Conservation (phyloP, 73 alveolate species). For the Tetrahymena malaccensis region DNA sequence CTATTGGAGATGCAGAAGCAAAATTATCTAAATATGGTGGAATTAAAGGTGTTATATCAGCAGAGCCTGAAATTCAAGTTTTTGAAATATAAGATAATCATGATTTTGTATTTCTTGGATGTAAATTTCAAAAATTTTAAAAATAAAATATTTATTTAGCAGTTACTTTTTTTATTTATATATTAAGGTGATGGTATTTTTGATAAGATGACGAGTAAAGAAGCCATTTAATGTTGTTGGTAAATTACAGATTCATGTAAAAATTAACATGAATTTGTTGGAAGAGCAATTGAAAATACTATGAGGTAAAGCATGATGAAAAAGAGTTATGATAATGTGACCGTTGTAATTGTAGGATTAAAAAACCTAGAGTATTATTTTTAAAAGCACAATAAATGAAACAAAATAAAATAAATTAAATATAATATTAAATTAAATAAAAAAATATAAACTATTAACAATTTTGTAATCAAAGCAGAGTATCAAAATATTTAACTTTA, state of each 20-base stretch:
- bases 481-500: no score
- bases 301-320: slow-evolving; percentile 77
- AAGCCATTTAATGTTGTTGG: slow-evolving; percentile 65
- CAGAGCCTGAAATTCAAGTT: slow-evolving; percentile 73
- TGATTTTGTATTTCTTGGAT: slow-evolving; percentile 64
- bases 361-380: neutral
- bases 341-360: slow-evolving; percentile 60
- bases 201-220: slow-evolving; percentile 65
- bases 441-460: no score
- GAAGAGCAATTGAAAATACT: slow-evolving; percentile 87
- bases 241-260: neutral
- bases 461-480: no score
- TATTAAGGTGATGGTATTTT: slow-evolving; percentile 64
- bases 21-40: slow-evolving; percentile 83
- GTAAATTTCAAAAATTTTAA: slow-evolving; percentile 33
- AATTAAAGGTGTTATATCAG: slow-evolving; percentile 75
- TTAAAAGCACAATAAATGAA: neutral
- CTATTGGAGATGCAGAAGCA: slow-evolving; percentile 93
- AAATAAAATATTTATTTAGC: neutral
- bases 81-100: slow-evolving; percentile 72
- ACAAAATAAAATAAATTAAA: neutral
- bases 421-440: no score
- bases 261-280: slow-evolving; percentile 81
- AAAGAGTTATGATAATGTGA: slow-evolving; percentile 62
- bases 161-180: neutral